These are phyloP conservation scores for Thermomucor indicae-seudaticae DNA, from an alignment of 371 early-diverging fungal species.

Conservation along the genomic window DNA sequence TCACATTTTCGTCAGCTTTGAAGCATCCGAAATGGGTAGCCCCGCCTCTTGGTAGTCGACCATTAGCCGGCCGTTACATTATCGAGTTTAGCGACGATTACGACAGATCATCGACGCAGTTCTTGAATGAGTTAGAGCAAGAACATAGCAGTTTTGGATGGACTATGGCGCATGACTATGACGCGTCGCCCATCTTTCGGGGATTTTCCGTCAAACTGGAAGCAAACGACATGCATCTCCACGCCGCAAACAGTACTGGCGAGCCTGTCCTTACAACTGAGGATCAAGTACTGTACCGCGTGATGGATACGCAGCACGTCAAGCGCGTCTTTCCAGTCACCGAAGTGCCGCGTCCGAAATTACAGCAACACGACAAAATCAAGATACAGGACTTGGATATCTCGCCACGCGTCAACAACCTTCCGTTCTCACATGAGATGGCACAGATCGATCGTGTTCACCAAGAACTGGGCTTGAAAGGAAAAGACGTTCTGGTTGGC, in stretches of 20 bases:
- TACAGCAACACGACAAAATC: not conserved
- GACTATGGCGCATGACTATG: constrained; percentile 24
- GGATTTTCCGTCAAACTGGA: too few relatives aligned
- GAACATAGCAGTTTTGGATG: constrained; percentile 12
- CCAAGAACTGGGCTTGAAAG: constrained; percentile 29
- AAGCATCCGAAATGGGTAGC: constrained; percentile 10
- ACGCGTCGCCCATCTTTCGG: constrained; percentile 21
- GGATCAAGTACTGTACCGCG: constrained; percentile 4
- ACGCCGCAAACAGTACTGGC: not conserved
- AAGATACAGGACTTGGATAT: not conserved
- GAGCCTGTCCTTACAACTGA: not conserved
- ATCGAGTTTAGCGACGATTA: constrained; percentile 28
- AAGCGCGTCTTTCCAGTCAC: constrained; percentile 32
- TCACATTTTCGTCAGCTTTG: not conserved
- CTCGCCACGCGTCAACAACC: not conserved
- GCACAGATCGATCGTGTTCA: constrained; percentile 25
- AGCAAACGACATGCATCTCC: constrained; percentile 19
- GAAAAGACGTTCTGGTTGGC: constrained; percentile 58
- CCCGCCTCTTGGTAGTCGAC: not conserved
- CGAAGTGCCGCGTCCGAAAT: constrained; percentile 26
- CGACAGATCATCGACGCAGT: constrained; percentile 16
- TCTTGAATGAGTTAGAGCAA: constrained; percentile 17
- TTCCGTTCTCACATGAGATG: constrained; percentile 11
- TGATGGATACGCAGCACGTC: constrained; percentile 17
- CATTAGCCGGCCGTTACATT: constrained; percentile 31